phyloP scores from a whole-genome alignment of 805 yeast species.

The Ogataea nonfermentans region DNA sequence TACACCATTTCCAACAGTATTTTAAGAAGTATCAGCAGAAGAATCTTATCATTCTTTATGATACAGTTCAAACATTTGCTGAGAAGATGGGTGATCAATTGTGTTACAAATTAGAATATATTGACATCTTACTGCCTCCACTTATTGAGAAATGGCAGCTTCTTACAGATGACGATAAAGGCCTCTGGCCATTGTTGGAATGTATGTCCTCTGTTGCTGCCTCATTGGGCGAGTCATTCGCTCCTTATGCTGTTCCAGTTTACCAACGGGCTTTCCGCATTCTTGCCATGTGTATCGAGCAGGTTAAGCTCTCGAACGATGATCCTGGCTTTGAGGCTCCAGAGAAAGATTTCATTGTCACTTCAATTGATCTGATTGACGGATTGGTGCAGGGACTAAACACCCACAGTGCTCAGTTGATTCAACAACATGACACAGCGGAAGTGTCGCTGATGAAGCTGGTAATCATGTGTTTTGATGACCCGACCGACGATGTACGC shows the following conservation, averaged over 20 bases:
- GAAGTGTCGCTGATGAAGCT: slow-evolving; percentile 53
- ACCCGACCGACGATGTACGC: slow-evolving; percentile 80
- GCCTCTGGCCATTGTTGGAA: slow-evolving; percentile 87
- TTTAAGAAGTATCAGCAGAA: slow-evolving; percentile 77
- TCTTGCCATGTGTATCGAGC: slow-evolving; percentile 62
- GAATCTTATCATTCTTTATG: slow-evolving; percentile 79
- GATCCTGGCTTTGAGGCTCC: slow-evolving; percentile 73
- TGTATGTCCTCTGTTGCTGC: slow-evolving; percentile 93
- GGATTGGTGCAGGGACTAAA: slow-evolving; percentile 91
- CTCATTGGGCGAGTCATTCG: slow-evolving; percentile 76
- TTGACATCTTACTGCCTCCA: slow-evolving; percentile 73
- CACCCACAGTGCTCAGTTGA: slow-evolving; percentile 54
- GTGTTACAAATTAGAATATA: slow-evolving; percentile 50
- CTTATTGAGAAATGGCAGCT: slow-evolving; percentile 77
- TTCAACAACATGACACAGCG: slow-evolving; percentile 31
- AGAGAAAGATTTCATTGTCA: slow-evolving; percentile 86
- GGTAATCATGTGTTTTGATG: slow-evolving; percentile 68
- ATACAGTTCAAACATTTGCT: slow-evolving; percentile 85
- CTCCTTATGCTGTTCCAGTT: slow-evolving; percentile 85
- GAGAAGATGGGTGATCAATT: slow-evolving; percentile 67
- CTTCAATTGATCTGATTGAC: slow-evolving; percentile 85
- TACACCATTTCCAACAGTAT: slow-evolving; percentile 70
- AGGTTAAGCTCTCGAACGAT: slow-evolving; percentile 58
- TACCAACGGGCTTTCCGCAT: slow-evolving; percentile 76
- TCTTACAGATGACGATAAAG: slow-evolving; percentile 74